These are phyloP conservation scores for Cladosporium phlei DNA, from an alignment of 2,329 filamentous ascomycete genomes.

Conservation along the genomic window DNA sequence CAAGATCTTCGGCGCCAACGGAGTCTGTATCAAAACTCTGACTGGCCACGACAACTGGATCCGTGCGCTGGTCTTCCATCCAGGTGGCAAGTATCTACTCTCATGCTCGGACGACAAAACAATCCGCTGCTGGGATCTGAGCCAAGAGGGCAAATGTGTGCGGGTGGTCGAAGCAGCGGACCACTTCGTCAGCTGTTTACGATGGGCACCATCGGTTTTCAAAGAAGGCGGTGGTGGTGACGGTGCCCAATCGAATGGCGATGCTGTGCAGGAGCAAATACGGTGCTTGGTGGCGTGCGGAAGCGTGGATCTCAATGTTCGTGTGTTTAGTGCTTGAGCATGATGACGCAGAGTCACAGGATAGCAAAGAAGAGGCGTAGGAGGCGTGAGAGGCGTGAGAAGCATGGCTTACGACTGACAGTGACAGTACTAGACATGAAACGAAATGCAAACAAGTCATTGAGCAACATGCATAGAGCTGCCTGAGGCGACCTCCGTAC, in stretches of 20 bases:
- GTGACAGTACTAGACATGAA: too few species aligned
- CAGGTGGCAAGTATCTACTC: constrained; percentile 83
- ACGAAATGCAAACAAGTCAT: too few species aligned
- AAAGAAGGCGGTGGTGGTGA: constrained; percentile 49
- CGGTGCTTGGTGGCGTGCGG: constrained; percentile 83
- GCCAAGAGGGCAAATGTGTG: constrained; percentile 84
- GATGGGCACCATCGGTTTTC: constrained; percentile 76
- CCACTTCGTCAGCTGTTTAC: constrained; percentile 79
- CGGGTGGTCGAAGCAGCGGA: constrained; percentile 70
- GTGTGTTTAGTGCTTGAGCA: constrained; percentile 66
- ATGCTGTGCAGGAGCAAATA: constrained; percentile 54
- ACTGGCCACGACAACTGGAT: constrained; percentile 94
- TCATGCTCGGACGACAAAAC: constrained; percentile 88
- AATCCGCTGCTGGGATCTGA: constrained; percentile 87
- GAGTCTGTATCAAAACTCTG: constrained; percentile 77
- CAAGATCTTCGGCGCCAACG: constrained; percentile 79
- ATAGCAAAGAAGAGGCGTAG: too few species aligned
- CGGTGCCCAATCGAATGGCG: constrained; percentile 39
- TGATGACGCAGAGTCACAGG: too few species aligned
- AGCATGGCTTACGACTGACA: too few species aligned
- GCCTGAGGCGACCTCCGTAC: too few species aligned
- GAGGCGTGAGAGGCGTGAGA: too few species aligned
- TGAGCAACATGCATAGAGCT: too few species aligned
- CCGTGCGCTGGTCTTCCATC: constrained; percentile 79
- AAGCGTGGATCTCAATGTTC: constrained; percentile 74